These are phyloP conservation scores for Petunia secreta DNA, from an alignment of 257 asterid genomes.

Conservation along the genomic window DNA sequence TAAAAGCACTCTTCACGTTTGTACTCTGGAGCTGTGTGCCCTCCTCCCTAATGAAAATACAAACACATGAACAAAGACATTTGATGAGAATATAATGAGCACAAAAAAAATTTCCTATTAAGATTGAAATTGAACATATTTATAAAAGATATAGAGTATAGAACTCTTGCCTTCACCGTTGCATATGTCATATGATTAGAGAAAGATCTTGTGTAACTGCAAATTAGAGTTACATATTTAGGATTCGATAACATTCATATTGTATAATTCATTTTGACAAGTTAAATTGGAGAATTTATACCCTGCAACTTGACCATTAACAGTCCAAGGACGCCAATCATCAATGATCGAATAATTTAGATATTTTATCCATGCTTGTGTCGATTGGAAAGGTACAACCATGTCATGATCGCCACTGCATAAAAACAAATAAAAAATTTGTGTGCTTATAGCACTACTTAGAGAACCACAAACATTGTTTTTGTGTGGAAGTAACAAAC, in stretches of 20 bases:
- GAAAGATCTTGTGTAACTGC: conserved; percentile 45
- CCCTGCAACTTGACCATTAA: conserved; percentile 57
- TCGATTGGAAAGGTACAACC: conserved; percentile 24
- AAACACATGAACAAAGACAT: background rate
- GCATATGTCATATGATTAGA: conserved; percentile 42
- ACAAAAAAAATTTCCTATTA: too few relatives aligned
- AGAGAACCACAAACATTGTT: background rate
- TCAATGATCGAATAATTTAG: conserved; percentile 29
- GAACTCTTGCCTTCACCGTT: conserved; percentile 46
- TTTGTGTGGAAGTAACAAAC: background rate
- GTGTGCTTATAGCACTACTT: background rate
- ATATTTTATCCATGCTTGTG: conserved; percentile 30
- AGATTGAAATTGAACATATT: too few relatives aligned
- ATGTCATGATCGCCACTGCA: conserved; percentile 37
- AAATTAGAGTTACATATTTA: background rate
- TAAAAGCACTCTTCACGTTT: background rate
- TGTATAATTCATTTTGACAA: background rate
- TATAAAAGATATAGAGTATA: background rate
- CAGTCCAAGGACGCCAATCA: conserved; percentile 41
- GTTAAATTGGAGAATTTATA: background rate
- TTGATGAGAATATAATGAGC: background rate
- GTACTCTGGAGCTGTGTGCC: conserved; percentile 24
- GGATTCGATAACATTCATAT: background rate
- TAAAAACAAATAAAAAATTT: background rate
- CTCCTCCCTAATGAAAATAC: background rate